Conservation (phyloP, 331 rosid species). For the Quercus tomentella region DNA sequence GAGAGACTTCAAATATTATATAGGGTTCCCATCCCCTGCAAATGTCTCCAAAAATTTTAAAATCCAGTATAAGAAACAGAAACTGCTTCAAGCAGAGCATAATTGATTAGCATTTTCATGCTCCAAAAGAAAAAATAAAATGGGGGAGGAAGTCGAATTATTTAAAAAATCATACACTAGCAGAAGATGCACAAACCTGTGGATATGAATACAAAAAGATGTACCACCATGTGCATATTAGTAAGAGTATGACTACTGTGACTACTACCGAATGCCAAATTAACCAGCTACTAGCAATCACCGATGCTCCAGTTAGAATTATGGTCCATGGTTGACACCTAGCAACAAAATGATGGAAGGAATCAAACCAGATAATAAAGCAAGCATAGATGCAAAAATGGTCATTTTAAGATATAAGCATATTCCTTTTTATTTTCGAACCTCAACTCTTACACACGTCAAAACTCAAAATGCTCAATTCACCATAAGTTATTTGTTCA, state of each 20-base stretch:
- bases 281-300: conserved; percentile 61
- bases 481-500: neutral
- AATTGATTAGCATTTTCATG: neutral
- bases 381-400: neutral
- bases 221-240: conserved; percentile 78
- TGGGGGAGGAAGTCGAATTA: neutral
- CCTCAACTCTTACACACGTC: neutral
- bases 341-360: neutral
- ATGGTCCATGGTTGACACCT: conserved; percentile 97
- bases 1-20: neutral
- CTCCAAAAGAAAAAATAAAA: neutral
- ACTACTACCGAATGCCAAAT: conserved; percentile 43
- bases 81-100: neutral
- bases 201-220: conserved; percentile 87
- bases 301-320: conserved; percentile 48
- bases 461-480: neutral
- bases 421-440: neutral
- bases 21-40: neutral
- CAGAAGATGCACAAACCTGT: conserved; percentile 40
- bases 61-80: neutral
- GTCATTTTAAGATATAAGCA: neutral
- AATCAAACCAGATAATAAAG: neutral
- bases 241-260: conserved; percentile 26
- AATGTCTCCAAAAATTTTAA: neutral
- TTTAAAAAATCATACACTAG: neutral